Base-by-base conservation (phyloP, 768 basidiomycete genomes). In the Gyrodon lividus region DNA sequence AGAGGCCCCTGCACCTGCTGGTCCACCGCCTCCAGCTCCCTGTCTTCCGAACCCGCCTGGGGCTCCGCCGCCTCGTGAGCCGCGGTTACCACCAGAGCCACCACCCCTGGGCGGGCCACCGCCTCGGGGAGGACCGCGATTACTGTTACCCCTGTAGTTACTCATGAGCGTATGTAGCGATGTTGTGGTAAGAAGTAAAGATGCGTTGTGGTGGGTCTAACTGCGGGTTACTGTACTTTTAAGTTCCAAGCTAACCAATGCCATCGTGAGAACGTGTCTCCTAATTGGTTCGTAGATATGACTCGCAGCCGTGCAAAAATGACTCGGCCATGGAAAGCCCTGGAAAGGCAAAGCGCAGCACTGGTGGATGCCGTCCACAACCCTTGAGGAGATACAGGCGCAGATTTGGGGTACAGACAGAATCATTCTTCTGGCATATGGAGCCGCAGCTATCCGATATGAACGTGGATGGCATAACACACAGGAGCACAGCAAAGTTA, bases 11-110 rank as follows among this genome's bases (percentile, higher is more conserved):
- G 45, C 61, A 55, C 60, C 64, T 58, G 57, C 43, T 59, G 62
- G 56, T 38, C 69, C 67, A 38, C 54, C 58, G 43, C 64, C 59
- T 37, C 61, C 52, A 22, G 66, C 62, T 10, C 71, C 51, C 10
- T 54, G 51, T 10, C 64, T 54, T 38, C 59, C 56, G 13, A 31
- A 57, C n/a, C 57, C 43, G 22, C 56, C 40, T 3, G 22, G 41
- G 6, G 26, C 9, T 2, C 57, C 55, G 14, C 57, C 55, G 16
- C 50, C 41, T 40, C 46, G 38, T 28, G 38, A 23, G 46, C 46
- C 50, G 19, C 46, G 23, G 34, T n/a, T 22, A 33, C 53, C 57
- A 10, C 54, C 44, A 23, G 47, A 35, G n/a, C 54, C 48, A 28
- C 26, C 34, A 12, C 66, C 55, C 23, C 62, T 59, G 23, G 50